Percentiles rank a stretch among this genome's conserved stretches.
Conservation (phyloP, 1,139 yeast genomes). For the Geotrichum candidum region DNA sequence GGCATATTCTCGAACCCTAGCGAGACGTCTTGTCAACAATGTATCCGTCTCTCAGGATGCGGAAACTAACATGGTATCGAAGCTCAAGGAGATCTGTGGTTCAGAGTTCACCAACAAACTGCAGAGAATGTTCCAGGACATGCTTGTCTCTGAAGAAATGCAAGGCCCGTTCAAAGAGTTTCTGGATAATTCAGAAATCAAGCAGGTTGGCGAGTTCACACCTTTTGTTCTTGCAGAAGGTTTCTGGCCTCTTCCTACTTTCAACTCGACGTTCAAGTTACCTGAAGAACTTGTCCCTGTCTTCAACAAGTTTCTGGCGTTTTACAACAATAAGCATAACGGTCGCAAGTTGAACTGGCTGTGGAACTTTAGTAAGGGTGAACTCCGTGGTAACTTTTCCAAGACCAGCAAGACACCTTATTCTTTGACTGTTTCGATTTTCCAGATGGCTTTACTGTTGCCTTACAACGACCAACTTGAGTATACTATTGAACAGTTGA, state of each 20-base stretch:
- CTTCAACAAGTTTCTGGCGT: constrained; percentile 58
- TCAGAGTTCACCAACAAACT: constrained; percentile 89
- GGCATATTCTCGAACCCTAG: constrained; percentile 81
- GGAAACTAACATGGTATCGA: constrained; percentile 80
- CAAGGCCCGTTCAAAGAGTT: constrained; percentile 53
- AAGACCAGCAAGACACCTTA: constrained; percentile 65
- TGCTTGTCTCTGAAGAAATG: constrained; percentile 77
- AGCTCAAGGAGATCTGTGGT: constrained; percentile 85
- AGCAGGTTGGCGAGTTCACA: constrained; percentile 45
- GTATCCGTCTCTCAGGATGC: constrained; percentile 77
- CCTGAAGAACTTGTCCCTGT: constrained; percentile 62
- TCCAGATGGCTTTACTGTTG: constrained; percentile 78
- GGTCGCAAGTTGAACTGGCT: constrained; percentile 93
- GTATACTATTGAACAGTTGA: constrained; percentile 56
- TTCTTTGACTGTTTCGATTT: constrained; percentile 76
- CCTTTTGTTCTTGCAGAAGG: constrained; percentile 80
- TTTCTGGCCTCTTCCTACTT: constrained; percentile 76
- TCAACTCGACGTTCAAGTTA: constrained; percentile 45
- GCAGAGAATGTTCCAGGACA: constrained; percentile 94
- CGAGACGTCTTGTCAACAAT: constrained; percentile 81
- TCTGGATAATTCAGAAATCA: constrained; percentile 40
- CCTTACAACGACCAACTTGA: constrained; percentile 66
- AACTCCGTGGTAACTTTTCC: constrained; percentile 79
- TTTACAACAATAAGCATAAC: constrained; percentile 69
- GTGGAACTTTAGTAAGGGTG: constrained; percentile 94